A percentile compares a stretch with the other conserved stretches of the same genome.
Conservation (phyloP, 2,329 filamentous ascomycete species). For the Didymella segeticola region DNA sequence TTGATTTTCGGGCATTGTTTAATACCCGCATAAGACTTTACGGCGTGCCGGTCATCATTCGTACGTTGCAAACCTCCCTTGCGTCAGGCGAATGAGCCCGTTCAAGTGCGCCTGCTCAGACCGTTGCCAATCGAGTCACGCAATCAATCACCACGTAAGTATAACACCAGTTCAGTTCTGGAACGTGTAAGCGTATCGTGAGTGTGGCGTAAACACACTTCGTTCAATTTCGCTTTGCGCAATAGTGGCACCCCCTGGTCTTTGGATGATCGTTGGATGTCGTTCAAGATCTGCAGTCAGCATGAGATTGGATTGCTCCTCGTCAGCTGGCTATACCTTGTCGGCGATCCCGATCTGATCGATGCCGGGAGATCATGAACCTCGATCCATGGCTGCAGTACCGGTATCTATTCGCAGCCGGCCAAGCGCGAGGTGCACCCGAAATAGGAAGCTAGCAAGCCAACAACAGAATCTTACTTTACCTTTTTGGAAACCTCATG, state of each 20-base stretch:
- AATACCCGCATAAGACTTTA: conserved; percentile 1
- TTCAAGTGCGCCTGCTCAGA: neutral
- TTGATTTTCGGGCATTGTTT: neutral
- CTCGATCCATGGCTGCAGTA: conserved; percentile 2
- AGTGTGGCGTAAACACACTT: too few species aligned
- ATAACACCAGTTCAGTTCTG: neutral
- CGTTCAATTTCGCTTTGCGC: too few species aligned
- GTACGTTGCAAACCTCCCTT: neutral
- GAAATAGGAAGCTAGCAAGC: conserved; percentile 10
- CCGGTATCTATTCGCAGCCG: conserved; percentile 3
- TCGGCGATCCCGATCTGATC: conserved; percentile 13
- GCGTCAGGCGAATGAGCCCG: conserved; percentile 1
- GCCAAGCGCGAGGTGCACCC: neutral
- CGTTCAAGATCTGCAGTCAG: conserved; percentile 5
- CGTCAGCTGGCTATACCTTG: conserved; percentile 2
- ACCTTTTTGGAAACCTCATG: conserved; percentile 25
- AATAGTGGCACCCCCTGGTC: too few species aligned
- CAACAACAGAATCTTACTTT: conserved; percentile 21
- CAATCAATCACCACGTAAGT: neutral
- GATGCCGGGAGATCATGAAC: conserved; percentile 2
- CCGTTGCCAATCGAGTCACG: neutral
- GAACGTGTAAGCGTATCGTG: neutral
- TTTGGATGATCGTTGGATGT: neutral
- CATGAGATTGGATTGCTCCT: neutral
- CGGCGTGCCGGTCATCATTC: neutral